Evolutionary conservation across 2,329 filamentous ascomycete species (phyloP).

Genomic region (Trichoderma hamatum): DNA sequence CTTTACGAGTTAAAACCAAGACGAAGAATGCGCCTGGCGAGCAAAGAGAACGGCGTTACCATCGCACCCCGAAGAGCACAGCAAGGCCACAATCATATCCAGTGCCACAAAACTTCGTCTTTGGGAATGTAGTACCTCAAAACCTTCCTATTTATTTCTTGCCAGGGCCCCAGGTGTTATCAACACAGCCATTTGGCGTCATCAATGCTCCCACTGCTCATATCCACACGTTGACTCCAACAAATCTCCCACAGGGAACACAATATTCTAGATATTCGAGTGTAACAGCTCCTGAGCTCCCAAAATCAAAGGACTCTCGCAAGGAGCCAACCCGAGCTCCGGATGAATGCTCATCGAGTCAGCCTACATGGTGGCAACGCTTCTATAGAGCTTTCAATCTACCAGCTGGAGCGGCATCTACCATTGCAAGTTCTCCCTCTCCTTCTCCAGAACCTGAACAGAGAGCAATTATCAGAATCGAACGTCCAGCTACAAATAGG

Average conservation of each 20-base stretch:
- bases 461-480: neutral
- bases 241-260: neutral
- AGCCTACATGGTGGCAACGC: conserved; percentile 37
- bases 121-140: neutral
- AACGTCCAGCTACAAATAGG: neutral
- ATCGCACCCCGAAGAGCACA: neutral
- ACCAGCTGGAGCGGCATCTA: conserved; percentile 42
- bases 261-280: neutral
- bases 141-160: conserved; percentile 2
- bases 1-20: neutral
- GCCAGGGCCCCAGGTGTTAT: neutral
- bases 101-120: neutral
- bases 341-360: conserved; percentile 24
- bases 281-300: neutral
- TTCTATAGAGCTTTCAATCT: conserved; percentile 36
- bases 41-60: conserved; percentile 17
- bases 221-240: neutral
- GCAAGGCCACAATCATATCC: neutral
- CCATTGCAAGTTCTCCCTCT: conserved; percentile 38
- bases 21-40: conserved; percentile 25
- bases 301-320: neutral
- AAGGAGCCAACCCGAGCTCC: neutral
- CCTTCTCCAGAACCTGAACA: conserved; percentile 30
- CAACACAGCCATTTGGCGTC: conserved; percentile 3
- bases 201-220: neutral